phyloP scores from a whole-genome alignment of 2,329 filamentous ascomycete species.

The Tothia fuscella region DNA sequence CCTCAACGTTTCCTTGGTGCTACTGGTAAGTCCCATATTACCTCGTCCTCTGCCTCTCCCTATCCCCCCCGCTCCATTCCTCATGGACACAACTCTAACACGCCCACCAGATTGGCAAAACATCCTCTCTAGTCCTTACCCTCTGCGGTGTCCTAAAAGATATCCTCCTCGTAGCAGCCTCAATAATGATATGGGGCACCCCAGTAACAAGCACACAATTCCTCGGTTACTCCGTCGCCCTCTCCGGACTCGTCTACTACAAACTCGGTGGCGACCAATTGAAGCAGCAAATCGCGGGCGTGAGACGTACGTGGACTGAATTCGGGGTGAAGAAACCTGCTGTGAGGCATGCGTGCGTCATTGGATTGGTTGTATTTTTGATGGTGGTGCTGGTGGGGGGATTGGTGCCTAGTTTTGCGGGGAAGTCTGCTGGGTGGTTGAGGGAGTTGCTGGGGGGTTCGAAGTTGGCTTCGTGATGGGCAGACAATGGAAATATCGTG shows the following conservation, averaged over 20 bases:
- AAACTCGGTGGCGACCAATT: constrained; percentile 61
- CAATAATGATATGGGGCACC: constrained; percentile 16
- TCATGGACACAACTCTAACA: constrained; percentile 1
- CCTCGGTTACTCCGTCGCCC: constrained; percentile 42
- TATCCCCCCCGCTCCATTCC: neutral
- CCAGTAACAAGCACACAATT: constrained; percentile 14
- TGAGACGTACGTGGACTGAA: constrained; percentile 1
- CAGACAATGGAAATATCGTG: no score
- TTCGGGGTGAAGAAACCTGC: constrained; percentile 5
- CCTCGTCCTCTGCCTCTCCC: neutral
- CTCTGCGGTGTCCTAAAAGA: constrained; percentile 17
- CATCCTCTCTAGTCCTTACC: constrained; percentile 16
- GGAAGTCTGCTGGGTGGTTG: neutral
- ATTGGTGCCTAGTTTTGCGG: constrained; percentile 1
- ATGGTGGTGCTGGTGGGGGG: constrained; percentile 5
- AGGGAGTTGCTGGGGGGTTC: neutral
- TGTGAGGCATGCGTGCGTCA: constrained; percentile 1
- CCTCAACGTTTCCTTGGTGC: constrained; percentile 14
- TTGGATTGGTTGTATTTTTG: neutral
- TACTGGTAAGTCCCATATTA: constrained; percentile 17
- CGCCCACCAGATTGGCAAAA: constrained; percentile 15
- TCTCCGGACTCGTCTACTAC: constrained; percentile 58
- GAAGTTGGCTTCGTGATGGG: no score
- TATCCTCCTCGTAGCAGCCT: constrained; percentile 17
- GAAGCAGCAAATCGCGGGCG: constrained; percentile 34